Conservation (phyloP, 345 rosid species). For the Schrenkiella parvula region DNA sequence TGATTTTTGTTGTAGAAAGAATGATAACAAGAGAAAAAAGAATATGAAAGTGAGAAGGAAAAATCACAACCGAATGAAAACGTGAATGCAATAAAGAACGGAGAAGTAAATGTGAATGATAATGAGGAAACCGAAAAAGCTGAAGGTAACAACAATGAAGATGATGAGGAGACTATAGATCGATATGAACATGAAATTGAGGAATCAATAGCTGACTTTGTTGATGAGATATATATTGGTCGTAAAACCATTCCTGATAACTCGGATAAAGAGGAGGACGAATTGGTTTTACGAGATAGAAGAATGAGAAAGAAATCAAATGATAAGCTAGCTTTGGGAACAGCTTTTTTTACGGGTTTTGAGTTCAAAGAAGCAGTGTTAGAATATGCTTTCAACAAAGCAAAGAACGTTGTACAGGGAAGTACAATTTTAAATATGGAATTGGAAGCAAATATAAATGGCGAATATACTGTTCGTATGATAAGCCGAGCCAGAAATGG, state of each 20-base stretch:
- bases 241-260: background rate
- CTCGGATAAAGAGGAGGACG: background rate
- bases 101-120: too few species aligned
- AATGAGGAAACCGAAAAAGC: too few species aligned
- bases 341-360: too few species aligned
- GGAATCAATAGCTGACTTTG: background rate
- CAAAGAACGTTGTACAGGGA: too few species aligned
- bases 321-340: background rate
- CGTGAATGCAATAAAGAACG: too few species aligned
- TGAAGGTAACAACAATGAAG: background rate
- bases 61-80: too few species aligned
- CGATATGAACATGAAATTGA: background rate
- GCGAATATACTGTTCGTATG: background rate
- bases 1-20: too few species aligned
- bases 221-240: background rate
- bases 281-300: background rate
- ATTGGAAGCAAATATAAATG: background rate
- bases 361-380: too few species aligned
- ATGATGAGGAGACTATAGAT: background rate
- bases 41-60: too few species aligned
- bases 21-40: too few species aligned
- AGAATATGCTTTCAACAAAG: too few species aligned
- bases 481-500: too few species aligned
- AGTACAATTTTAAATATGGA: background rate
- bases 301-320: background rate